Evolutionary conservation across 208 protist species (phyloP).

Genomic region (Wallacemonas rigidus): DNA sequence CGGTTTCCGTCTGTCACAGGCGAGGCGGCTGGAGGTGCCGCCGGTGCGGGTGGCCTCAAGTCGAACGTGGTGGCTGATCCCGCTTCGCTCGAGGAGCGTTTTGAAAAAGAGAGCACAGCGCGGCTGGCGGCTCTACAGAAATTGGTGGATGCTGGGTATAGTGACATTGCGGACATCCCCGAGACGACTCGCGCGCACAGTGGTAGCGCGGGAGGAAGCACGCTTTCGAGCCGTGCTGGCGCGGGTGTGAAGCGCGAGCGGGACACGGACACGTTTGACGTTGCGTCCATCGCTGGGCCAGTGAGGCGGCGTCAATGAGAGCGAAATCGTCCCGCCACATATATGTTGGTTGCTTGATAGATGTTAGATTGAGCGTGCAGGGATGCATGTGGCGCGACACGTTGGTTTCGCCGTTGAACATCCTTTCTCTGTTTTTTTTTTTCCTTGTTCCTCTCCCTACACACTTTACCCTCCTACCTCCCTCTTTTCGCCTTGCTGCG

Average conservation of each 20-base stretch:
- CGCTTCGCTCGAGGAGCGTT: conserved; percentile 17
- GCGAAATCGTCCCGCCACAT: no score
- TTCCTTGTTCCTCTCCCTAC: conserved; percentile 9
- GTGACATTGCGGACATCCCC: conserved; percentile 12
- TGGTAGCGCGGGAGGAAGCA: not conserved
- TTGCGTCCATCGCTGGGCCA: conserved; percentile 50
- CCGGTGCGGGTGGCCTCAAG: not conserved
- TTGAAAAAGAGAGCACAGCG: conserved; percentile 14
- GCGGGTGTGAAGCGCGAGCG: conserved; percentile 50
- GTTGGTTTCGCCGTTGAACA: not conserved
- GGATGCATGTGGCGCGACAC: not conserved
- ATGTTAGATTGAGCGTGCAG: not conserved
- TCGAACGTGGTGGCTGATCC: conserved; percentile 7
- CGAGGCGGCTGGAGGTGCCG: not conserved
- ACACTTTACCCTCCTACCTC: no score
- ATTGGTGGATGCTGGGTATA: conserved; percentile 5
- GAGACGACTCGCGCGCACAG: conserved; percentile 2
- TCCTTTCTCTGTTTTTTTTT: not conserved
- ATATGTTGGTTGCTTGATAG: no score
- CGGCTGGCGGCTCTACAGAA: conserved; percentile 15
- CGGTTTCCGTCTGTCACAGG: conserved; percentile 25
- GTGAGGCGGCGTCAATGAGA: conserved; percentile 22
- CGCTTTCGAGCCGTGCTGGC: not conserved
- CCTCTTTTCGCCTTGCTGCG: no score
- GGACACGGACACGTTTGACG: conserved; percentile 53